Base-by-base conservation (phyloP, 805 yeast species). In the Myxozyma mucilagina region DNA sequence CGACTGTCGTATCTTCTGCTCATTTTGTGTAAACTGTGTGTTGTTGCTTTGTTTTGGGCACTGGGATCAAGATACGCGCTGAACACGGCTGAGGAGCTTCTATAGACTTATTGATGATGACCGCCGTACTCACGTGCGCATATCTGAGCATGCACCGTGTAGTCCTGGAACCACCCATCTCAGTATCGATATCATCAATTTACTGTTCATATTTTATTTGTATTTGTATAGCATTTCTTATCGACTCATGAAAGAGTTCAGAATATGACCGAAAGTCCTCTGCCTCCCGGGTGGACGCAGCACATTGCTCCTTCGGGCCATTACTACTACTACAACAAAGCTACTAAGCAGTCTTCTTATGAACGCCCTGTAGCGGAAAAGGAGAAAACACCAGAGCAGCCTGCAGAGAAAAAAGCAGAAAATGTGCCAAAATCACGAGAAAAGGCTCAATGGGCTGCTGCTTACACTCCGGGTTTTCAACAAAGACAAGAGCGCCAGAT, bases 1-100 rank as follows among this genome's bases (percentile, higher is more conserved):
- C 99, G 85, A 64, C 97, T 88, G 78, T 94, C 99, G 90, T 94
- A 94, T 84, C 99, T 87, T 87, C 98, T 88, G 69, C 97, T 90
- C 86, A 85, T 86, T 82, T 9, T 50, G 6, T 11, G 11, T 18
- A 35, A 13, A n/a, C 10, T n/a, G 31, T 34, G 16, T 14, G 20
- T n/a, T n/a, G 3, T 11, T 10, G 42, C 1, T 35, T n/a, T 44
- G 32, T 44, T 8, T 10, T 20, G 13, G 6, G 42, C 34, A 18
- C 32, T 18, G 18, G 43, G 38, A 32, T 29, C 38, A 18, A 20
- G 20, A 24, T 38, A 36, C 18, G n/a, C 35, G 53, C 18, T n/a
- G 51, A 32, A 24, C 44, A 20, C 53, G 53, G 53, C 53, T 49
- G 53, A 49, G 32, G 29, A 24, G 18, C 18, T 32, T n/a, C 13